A percentile compares a stretch with the other conserved stretches of the same genome.
Conservation (phyloP, 2,329 filamentous ascomycete species). For the Cordyceps cateniannulata region DNA sequence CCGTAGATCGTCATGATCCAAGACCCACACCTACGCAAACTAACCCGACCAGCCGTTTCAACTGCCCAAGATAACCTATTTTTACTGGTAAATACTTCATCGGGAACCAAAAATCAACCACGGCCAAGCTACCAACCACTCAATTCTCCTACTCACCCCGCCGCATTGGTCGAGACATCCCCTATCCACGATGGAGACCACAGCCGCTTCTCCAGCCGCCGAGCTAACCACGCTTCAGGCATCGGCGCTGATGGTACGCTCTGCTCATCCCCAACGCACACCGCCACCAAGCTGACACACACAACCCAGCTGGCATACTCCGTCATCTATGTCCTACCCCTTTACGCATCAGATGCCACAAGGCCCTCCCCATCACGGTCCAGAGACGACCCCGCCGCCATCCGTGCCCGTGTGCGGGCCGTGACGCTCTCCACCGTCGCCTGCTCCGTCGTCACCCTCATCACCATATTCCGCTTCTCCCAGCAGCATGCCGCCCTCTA, state of each 20-base stretch:
- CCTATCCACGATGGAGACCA: neutral
- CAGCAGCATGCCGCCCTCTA: conserved; percentile 48
- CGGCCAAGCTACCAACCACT: neutral
- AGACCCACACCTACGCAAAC: neutral
- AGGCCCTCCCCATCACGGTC: conserved; percentile 72
- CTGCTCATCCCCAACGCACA: neutral
- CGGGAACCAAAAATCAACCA: neutral
- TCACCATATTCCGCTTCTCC: conserved; percentile 50
- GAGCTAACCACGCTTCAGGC: conserved; percentile 19
- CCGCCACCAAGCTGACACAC: conserved; percentile 3
- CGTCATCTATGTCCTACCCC: conserved; percentile 81
- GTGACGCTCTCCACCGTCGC: conserved; percentile 69
- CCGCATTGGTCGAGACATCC: neutral
- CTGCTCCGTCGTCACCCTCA: conserved; percentile 60
- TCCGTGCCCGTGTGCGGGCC: conserved; percentile 75
- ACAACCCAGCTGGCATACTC: conserved; percentile 65
- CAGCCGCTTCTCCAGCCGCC: neutral
- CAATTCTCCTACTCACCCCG: neutral
- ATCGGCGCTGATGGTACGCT: conserved; percentile 23
- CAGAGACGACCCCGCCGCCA: conserved; percentile 83
- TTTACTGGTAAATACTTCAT: neutral
- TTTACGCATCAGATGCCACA: conserved; percentile 76
- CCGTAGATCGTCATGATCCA: neutral
- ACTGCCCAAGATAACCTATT: no score
- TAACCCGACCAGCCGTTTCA: neutral